Evolutionary conservation across 441 rosid species (phyloP).

Genomic region (Macaranga tanarius): DNA sequence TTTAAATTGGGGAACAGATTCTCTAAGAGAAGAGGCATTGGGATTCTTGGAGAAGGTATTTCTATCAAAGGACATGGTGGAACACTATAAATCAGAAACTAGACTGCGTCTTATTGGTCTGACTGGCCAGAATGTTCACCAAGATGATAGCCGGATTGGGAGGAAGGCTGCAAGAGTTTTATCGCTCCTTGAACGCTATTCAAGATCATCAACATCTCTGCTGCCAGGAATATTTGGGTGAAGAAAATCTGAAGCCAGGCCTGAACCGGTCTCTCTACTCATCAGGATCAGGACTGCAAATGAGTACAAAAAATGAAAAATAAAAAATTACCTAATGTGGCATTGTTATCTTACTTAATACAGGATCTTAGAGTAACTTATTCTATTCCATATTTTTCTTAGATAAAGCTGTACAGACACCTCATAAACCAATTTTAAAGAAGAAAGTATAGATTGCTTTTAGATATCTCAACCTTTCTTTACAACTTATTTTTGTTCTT

Average conservation of each 20-base stretch:
- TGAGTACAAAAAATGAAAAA: background rate
- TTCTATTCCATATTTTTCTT: background rate
- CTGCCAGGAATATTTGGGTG: constrained; percentile 43
- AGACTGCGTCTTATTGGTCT: constrained; percentile 42
- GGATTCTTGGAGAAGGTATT: constrained; percentile 56
- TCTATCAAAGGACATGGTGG: constrained; percentile 51
- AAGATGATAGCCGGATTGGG: constrained; percentile 35
- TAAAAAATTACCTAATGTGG: no score
- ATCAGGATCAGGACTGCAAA: background rate
- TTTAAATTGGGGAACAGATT: constrained; percentile 51
- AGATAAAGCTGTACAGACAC: background rate
- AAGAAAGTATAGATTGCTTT: background rate
- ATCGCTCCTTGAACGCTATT: constrained; percentile 50
- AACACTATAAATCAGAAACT: constrained; percentile 41
- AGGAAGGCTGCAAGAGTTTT: constrained; percentile 47
- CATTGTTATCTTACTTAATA: background rate
- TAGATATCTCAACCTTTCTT: background rate
- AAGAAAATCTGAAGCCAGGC: constrained; percentile 6
- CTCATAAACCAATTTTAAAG: background rate
- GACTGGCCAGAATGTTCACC: constrained; percentile 38
- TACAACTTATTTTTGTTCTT: background rate
- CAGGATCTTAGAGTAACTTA: background rate
- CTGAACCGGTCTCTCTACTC: background rate
- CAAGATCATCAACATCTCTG: constrained; percentile 54
- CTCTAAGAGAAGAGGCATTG: constrained; percentile 53